Percentiles rank a stretch among this genome's conserved stretches.
phyloP scores from a whole-genome alignment of 140 eudicot species.

The Oenanthe javanica region DNA sequence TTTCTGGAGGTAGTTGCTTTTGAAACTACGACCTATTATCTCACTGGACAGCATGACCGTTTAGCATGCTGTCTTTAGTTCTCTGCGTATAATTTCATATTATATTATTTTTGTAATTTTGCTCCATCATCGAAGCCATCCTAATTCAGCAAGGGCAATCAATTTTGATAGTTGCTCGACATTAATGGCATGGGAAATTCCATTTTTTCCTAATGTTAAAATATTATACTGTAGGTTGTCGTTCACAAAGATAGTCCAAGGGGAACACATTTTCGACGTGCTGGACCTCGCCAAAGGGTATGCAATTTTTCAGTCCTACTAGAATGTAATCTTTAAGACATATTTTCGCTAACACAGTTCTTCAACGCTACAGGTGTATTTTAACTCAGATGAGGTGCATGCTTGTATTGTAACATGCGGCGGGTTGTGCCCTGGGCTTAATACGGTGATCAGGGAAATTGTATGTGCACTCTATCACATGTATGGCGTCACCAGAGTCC shows the following conservation, averaged over 20 bases:
- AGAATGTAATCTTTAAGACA: not conserved
- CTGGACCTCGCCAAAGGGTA: conserved; percentile 68
- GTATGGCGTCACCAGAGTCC: conserved; percentile 56
- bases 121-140: not conserved
- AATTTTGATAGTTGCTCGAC: not conserved
- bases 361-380: conserved; percentile 38
- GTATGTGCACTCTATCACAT: conserved; percentile 54
- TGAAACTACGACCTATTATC: not conserved
- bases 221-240: conserved; percentile 36
- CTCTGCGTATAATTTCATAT: not conserved
- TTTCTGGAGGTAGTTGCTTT: not conserved
- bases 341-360: conserved; percentile 18
- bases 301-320: not conserved
- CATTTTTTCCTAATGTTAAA: not conserved
- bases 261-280: conserved; percentile 66
- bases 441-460: conserved; percentile 62
- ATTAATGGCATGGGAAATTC: not conserved
- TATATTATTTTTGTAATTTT: not conserved
- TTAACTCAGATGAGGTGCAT: conserved; percentile 51
- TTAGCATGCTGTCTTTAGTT: not conserved
- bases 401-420: conserved; percentile 76
- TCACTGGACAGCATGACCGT: no score
- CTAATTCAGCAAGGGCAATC: not conserved
- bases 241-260: conserved; percentile 53
- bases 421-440: conserved; percentile 69